Percentiles rank a stretch among this genome's conserved stretches.
These are phyloP conservation scores for Polytrichum formosum DNA, from an alignment of 225 moss, liverwort and hornwort species.

Conservation along the genomic window DNA sequence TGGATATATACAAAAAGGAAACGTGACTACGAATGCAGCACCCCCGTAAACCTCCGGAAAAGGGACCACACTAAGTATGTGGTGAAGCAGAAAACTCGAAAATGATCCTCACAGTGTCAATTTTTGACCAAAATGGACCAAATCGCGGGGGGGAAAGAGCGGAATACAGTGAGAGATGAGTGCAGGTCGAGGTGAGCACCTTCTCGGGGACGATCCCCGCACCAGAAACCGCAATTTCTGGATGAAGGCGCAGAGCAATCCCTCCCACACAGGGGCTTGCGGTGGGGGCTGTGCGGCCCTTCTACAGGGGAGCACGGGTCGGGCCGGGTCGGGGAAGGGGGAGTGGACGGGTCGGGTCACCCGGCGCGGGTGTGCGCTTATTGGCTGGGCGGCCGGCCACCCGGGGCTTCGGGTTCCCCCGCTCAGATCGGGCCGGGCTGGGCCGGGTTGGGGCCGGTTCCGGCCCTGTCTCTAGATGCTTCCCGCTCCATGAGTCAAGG, in stretches of 20 bases:
- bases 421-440: not conserved
- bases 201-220: not conserved
- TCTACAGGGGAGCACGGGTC: not conserved
- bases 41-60: not conserved
- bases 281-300: not conserved
- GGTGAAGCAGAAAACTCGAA: not conserved
- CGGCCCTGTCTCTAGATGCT: too few relatives aligned
- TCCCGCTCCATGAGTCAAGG: too few relatives aligned
- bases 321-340: too few relatives aligned
- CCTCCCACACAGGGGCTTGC: constrained; percentile 7
- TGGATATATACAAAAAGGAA: too few relatives aligned
- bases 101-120: not conserved
- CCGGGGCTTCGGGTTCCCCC: not conserved
- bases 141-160: not conserved
- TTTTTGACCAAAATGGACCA: not conserved
- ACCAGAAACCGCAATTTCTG: not conserved
- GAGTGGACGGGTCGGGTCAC: not conserved
- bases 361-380: not conserved
- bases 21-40: not conserved
- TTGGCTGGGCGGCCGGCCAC: not conserved
- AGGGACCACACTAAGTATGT: not conserved
- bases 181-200: not conserved
- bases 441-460: too few relatives aligned
- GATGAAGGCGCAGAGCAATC: constrained; percentile 5
- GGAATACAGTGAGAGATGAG: not conserved